phyloP scores from a whole-genome alignment of 257 asterid species.

The Solanum bulbocastanum region DNA sequence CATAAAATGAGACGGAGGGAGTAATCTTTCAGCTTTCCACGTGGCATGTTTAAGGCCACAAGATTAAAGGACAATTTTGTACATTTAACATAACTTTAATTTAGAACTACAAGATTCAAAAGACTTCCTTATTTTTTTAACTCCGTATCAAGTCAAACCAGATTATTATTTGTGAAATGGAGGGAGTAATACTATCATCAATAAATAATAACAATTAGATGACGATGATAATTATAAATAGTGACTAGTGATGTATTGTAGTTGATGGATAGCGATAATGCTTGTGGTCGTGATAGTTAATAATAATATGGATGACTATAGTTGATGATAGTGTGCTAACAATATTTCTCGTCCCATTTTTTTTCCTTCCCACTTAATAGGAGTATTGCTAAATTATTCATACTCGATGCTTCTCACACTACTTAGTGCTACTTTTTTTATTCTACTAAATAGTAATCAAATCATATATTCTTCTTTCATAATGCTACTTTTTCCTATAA shows the following conservation, averaged over 20 bases:
- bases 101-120: too few species aligned
- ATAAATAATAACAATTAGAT: not conserved
- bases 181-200: not conserved
- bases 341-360: too few species aligned
- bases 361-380: not conserved
- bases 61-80: too few species aligned
- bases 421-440: not conserved
- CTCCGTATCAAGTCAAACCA: too few species aligned
- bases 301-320: too few species aligned
- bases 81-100: too few species aligned
- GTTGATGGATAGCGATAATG: not conserved
- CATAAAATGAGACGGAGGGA: too few species aligned
- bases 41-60: too few species aligned
- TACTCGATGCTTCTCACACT: not conserved
- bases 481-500: not conserved
- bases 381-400: not conserved
- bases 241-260: not conserved
- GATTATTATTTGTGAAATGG: too few species aligned
- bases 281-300: not conserved
- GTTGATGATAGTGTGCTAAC: not conserved
- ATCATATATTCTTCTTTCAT: not conserved
- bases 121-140: too few species aligned
- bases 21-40: too few species aligned
- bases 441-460: not conserved
- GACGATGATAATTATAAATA: not conserved